Base-by-base conservation (phyloP, 225 moss, liverwort and hornwort genomes). In the Polytrichum formosum region DNA sequence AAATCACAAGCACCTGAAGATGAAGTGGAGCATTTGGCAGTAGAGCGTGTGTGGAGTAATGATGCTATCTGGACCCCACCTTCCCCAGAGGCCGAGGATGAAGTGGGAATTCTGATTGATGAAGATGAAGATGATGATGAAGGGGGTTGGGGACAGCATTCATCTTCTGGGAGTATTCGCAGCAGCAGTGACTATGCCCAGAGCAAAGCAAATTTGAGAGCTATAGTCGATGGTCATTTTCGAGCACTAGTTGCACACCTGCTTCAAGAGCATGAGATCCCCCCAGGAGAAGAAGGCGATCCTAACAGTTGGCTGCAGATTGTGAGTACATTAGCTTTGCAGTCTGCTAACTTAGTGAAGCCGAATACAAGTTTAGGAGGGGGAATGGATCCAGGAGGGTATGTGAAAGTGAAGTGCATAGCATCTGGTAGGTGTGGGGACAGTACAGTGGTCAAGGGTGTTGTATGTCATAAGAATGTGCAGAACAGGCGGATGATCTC, bases 401-500 rank as follows among this genome's bases (percentile, higher is more conserved):
- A 97, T 59, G 93, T 97, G 71, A 97, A 92, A 79, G 92, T 94
- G 56, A 97, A 97, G 81, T 91, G 96, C 76, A 78, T 97, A 61
- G 93, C 93, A 53, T 88, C 90, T 4, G 96, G 96, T n/a, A 81
- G 70, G 59, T 85, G 85, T 30, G 73, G 78, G 56, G 96, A 93
- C 75, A 96, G 96, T 69, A 63, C 73, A 8, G 62, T 92, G 59
- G 93, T 97, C 65, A 94, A 94, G 74, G 96, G 96, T 18, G 90
- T 97, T 25, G 93, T 91, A 6, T 97, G 84, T 76, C 90, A 89
- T 75, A 93, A 90, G 65, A 97, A 92, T 71, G 92, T 97, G 70
- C 91, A 84, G 72, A 84, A 94, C 65, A 86, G 80, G 81, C 89
- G 96, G 63, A 97, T 97, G 96, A 86, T 73, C 6, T 80, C 92